Evolutionary conservation across 129 eudicot species (phyloP), one percentile per base, ranked within the genome.

Genomic region (Flaveria ramosissima): DNA sequence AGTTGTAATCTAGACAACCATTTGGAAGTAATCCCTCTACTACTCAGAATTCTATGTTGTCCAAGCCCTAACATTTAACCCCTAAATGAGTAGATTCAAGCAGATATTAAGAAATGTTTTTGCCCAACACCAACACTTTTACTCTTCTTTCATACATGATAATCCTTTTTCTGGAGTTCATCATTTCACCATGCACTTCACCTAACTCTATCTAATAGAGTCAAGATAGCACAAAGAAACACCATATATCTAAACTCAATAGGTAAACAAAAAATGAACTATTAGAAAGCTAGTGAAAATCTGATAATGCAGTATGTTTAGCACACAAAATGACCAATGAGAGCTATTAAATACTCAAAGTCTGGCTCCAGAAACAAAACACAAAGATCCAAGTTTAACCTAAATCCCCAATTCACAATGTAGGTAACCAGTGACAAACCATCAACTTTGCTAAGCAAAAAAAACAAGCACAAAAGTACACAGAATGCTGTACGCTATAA

Each of bases 1-100:
- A 3, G 20, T 68, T 24, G 43, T 57, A 77, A 68, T 53, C 41
- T 73, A 76, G 17, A 36, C 56, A 51, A 76, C 45, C 67, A 66
- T 36, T 67, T 66, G 36, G 10, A 76, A 53, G 62, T 23, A 2
- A 74, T 68, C 1, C 16, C 2, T 59, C n/a, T 59, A 12, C 15
- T 10, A 59, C 26, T 19, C 41, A 57, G 32, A 57, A 21, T 17
- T 57, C 30, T 57, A 20, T 19, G 7, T 12, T 36, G 41, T 36
- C 39, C 41, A 36, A 5, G 41, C 41, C 7, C 41, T 36, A 36
- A 36, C 20, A 15, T 7, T 66, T 17, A n/a, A 66, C 13, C 24
- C 15, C 42, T 24, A 26, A 26, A 61, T 61, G 8, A 61, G 42
- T 6, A 61, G 10, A 42, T 26, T 36, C 24, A 32, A 61, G 42